Conservation (phyloP, 129 eudicot species). For the Centaurea solstitialis region DNA sequence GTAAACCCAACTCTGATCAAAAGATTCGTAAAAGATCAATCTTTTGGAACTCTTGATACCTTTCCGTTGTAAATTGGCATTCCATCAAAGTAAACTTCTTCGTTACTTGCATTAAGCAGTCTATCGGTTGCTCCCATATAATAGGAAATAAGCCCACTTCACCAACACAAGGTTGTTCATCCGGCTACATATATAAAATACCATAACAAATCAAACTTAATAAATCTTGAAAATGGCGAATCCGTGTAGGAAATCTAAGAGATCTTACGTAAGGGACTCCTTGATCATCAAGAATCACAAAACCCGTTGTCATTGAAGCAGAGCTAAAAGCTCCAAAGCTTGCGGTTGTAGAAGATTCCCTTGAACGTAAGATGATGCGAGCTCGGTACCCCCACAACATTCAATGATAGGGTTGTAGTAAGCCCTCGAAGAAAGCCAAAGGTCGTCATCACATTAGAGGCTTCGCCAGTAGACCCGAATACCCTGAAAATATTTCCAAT, state of each 20-base stretch:
- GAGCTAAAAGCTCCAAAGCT: constrained; percentile 95
- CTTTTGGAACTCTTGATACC: constrained; percentile 43
- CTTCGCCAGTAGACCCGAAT: constrained; percentile 82
- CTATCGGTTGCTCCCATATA: constrained; percentile 87
- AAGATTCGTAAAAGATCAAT: neutral
- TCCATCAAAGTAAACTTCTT: constrained; percentile 86
- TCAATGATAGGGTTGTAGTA: constrained; percentile 83
- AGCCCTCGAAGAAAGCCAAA: constrained; percentile 92
- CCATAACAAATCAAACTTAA: neutral
- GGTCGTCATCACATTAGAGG: constrained; percentile 91
- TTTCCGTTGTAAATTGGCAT: constrained; percentile 92
- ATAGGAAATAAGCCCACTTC: constrained; percentile 80
- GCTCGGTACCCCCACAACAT: constrained; percentile 99
- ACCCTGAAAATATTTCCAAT: constrained; percentile 43
- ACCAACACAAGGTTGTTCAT: constrained; percentile 83
- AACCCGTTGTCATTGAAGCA: constrained; percentile 69
- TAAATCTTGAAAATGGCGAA: neutral
- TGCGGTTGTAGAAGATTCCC: constrained; percentile 87
- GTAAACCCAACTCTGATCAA: neutral
- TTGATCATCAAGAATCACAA: constrained; percentile 73
- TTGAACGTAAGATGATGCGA: constrained; percentile 69
- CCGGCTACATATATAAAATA: constrained; percentile 54
- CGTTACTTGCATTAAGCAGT: constrained; percentile 84
- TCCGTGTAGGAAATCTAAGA: neutral
- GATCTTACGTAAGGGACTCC: constrained; percentile 77